Evolutionary conservation across 2,329 filamentous ascomycete genomes (phyloP), one percentile per base, ranked within the genome.

Genomic region (Colletotrichum spinosum): DNA sequence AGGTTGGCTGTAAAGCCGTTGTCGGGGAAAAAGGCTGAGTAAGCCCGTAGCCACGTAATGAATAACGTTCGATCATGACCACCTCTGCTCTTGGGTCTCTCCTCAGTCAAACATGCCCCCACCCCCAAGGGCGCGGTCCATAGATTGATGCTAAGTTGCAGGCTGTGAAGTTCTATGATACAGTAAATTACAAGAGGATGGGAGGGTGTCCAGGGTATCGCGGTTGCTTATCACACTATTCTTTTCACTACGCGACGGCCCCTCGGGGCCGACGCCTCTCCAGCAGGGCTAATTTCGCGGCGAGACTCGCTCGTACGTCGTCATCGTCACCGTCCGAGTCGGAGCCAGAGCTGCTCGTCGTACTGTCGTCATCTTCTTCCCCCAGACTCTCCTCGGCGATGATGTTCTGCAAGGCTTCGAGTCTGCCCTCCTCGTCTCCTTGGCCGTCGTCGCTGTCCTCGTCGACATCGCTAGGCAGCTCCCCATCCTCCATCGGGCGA

Each of bases 301-400:
- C 67, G 25, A 68, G 59, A 11, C 67, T 68, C 11, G 67, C 64
- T 8, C 46, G 49, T 13, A 68, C 52, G 10, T 5, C 50, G 11
- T 58, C 59, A 12, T 68, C 67, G 33, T 42, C 55, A 9, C 25
- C 25, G 25, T 63, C 65, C 34, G 54, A 55, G 35, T 80, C 78
- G n/a, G 78, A 75, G 13, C 78, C 79, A 2, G 80, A 83, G 53
- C 81, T 83, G 57, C 81, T 83, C 11, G 80, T 81, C 11, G 72
- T 72, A 35, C 49, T 62, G 66, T 80, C 74, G 1, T 70, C 70
- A 11, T 72, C 72, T 0, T 78, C 76, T 55, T 79, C 79, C 2
- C 71, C 76, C 42, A 78, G 68, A 45, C 77, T 80, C 54, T 79
- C 74, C 70, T 80, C 78, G 2, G 71, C 78, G 69, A 80, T 73